Evolutionary conservation across 176 grass and related monocot genomes (phyloP).

Genomic region (Puccinellia tenuiflora): DNA sequence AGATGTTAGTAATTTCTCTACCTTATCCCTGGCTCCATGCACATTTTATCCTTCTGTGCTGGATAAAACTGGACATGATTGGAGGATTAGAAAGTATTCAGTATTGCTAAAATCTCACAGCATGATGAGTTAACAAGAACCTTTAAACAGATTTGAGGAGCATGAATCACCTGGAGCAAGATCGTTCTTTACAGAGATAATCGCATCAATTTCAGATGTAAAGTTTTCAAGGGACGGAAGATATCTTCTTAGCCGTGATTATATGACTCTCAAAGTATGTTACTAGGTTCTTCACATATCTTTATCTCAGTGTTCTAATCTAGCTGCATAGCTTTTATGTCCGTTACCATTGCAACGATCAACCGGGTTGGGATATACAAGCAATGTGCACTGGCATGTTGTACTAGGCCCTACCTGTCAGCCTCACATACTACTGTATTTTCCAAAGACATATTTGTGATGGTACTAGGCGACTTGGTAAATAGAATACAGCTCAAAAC

Average conservation of each 20-base stretch:
- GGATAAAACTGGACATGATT: not conserved
- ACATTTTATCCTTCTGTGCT: slow-evolving; percentile 22
- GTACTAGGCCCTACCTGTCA: not conserved
- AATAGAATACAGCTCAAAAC: not conserved
- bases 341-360: not conserved
- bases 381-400: not conserved
- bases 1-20: slow-evolving; percentile 61
- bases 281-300: not conserved
- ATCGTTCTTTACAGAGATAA: slow-evolving; percentile 93
- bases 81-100: not conserved
- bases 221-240: slow-evolving; percentile 84
- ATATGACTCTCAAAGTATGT: slow-evolving; percentile 93
- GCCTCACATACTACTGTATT: not conserved
- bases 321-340: not conserved
- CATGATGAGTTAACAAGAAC: slow-evolving; percentile 24
- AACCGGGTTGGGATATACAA: not conserved
- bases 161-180: slow-evolving; percentile 75
- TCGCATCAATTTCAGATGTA: slow-evolving; percentile 84
- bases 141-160: slow-evolving; percentile 73
- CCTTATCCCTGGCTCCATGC: not conserved
- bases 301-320: not conserved
- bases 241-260: slow-evolving; percentile 91
- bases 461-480: not conserved
- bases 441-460: not conserved
- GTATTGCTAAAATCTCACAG: not conserved